Evolutionary conservation across 345 rosid species (phyloP).

Genomic region (Boechera retrofracta): DNA sequence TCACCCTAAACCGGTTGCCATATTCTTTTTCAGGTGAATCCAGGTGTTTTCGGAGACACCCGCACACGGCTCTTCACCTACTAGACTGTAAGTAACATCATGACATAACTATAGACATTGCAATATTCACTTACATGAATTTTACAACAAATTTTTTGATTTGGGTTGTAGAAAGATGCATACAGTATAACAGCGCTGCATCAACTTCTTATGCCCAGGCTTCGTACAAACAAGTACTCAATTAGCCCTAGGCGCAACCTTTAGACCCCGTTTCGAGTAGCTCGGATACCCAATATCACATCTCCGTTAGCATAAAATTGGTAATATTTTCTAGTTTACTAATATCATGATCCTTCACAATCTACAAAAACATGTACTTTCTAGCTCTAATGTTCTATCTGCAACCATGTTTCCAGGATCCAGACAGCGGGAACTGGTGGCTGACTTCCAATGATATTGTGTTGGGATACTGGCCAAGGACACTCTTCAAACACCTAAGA

Average conservation of each 20-base stretch:
- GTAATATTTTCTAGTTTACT: constrained; percentile 32
- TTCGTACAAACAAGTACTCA: constrained; percentile 52
- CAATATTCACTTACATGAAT: too few relatives aligned
- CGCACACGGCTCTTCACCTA: constrained; percentile 37
- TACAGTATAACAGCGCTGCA: constrained; percentile 47
- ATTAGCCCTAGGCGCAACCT: constrained; percentile 39
- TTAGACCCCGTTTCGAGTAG: constrained; percentile 34
- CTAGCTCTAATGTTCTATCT: neutral
- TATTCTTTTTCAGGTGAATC: too few relatives aligned
- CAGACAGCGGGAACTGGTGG: constrained; percentile 54
- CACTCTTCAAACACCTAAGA: constrained; percentile 32
- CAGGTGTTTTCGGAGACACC: constrained; percentile 43
- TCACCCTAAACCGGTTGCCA: too few relatives aligned
- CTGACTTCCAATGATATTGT: neutral
- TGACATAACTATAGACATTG: neutral
- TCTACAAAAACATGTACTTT: neutral
- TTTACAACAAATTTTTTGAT: neutral
- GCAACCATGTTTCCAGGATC: constrained; percentile 48
- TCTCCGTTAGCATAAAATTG: constrained; percentile 32
- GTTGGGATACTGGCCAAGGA: constrained; percentile 55
- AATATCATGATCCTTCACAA: neutral
- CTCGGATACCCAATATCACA: constrained; percentile 30
- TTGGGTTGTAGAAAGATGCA: constrained; percentile 43
- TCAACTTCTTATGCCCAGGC: constrained; percentile 52
- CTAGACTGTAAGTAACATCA: constrained; percentile 46